A percentile compares a stretch with the other conserved stretches of the same genome.
These are phyloP conservation scores for Lavandula angustifolia DNA, from an alignment of 257 asterid genomes.

Conservation along the genomic window DNA sequence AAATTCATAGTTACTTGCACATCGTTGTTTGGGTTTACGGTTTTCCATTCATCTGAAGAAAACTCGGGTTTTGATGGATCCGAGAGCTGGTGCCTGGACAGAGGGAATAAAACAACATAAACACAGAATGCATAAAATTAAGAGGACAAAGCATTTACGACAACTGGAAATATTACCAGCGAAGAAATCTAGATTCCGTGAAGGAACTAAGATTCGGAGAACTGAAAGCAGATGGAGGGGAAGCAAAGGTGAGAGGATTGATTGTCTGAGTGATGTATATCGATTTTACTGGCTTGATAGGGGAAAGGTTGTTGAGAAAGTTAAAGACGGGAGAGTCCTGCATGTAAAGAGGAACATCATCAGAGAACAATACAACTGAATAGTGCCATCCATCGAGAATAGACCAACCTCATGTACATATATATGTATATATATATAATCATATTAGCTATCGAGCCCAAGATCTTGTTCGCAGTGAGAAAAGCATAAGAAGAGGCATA, in stretches of 20 bases:
- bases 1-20: neutral
- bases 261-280: constrained; percentile 56
- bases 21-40: constrained; percentile 34
- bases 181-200: constrained; percentile 57
- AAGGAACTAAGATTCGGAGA: constrained; percentile 69
- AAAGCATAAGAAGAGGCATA: neutral
- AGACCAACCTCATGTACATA: neutral
- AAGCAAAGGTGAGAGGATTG: constrained; percentile 60
- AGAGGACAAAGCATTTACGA: neutral
- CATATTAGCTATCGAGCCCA: neutral
- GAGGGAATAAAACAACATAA: neutral
- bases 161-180: constrained; percentile 50
- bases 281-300: constrained; percentile 71
- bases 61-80: constrained; percentile 91
- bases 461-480: neutral
- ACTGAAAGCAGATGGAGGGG: constrained; percentile 74
- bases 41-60: constrained; percentile 48
- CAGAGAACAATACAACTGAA: neutral
- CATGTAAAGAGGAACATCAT: constrained; percentile 26
- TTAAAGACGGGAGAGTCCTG: constrained; percentile 87
- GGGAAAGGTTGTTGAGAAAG: constrained; percentile 84
- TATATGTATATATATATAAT: neutral
- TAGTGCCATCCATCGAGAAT: neutral
- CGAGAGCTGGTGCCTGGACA: constrained; percentile 61
- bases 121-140: neutral